Conservation (phyloP, 352 stramenopile genomes). For the Phytophthora fragariae region DNA sequence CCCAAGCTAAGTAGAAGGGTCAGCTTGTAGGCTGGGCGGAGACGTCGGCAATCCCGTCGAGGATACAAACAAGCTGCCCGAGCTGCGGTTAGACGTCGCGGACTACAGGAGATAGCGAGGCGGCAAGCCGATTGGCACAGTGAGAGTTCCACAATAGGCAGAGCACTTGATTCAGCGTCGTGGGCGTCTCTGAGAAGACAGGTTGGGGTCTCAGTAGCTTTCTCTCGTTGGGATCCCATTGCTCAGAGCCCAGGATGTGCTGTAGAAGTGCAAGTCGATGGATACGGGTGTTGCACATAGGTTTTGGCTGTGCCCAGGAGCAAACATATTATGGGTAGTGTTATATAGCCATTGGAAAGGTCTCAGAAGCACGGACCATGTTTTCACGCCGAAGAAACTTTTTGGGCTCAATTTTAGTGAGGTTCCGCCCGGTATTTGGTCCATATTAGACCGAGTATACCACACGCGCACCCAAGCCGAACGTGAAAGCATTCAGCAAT, state of each 20-base stretch:
- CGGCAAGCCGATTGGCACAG: not conserved
- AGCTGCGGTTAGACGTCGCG: no score
- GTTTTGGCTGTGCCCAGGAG: not conserved
- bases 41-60: no score
- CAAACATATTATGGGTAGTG: not conserved
- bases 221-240: not conserved
- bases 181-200: not conserved
- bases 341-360: not conserved
- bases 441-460: not conserved
- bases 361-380: not conserved
- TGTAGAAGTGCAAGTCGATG: not conserved
- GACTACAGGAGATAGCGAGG: no score
- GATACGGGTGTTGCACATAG: not conserved
- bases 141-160: not conserved
- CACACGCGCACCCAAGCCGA: not conserved
- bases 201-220: not conserved
- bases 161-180: not conserved
- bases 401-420: not conserved
- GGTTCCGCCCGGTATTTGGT: not conserved
- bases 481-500: not conserved
- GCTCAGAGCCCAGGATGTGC: not conserved
- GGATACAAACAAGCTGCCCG: no score
- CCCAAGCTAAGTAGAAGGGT: no score
- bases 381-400: not conserved
- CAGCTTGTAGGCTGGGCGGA: no score